phyloP scores from a whole-genome alignment of 176 grass and related monocot species.

The sorghum (Sorghum bicolor) region Sorghum_bicolor_NCBIv3 NC_012878.2:57256001-57256500 shows the following conservation, averaged over 20 bases:
- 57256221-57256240: neutral
- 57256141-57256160: constrained; percentile 30
- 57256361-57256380: no score
- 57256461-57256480: no score
- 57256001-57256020: constrained; percentile 17
- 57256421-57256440: no score
- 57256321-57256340: no score
- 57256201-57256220: constrained; percentile 1
- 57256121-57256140: neutral
- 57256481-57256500: no score
- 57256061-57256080: constrained; percentile 2
- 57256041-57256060: constrained; percentile 60
- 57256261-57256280: neutral
- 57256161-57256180: neutral
- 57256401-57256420: no score
- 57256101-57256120: constrained; percentile 25
- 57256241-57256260: neutral
- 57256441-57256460: no score
- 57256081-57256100: constrained; percentile 22
- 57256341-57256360: no score
- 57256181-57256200: constrained; percentile 10
- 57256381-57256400: no score
- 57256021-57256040: constrained; percentile 28
- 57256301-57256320: no score
- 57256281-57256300: neutral